Evolutionary conservation across 2,329 filamentous ascomycete genomes (phyloP).

Genomic region (Endoconidiophora polonica): DNA sequence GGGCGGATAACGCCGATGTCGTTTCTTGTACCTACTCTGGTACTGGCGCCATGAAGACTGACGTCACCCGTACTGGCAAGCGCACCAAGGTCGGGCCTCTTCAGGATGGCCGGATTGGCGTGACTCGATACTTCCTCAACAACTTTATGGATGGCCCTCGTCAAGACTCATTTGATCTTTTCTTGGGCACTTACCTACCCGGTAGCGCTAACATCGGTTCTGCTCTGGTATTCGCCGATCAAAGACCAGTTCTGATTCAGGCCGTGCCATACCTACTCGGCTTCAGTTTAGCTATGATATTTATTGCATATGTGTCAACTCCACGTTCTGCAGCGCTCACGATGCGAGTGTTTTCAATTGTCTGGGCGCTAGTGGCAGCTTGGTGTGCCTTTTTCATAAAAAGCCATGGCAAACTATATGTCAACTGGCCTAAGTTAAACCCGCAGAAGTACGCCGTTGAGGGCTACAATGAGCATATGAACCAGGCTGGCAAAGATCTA

Average conservation of each 20-base stretch:
- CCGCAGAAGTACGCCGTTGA: conserved; percentile 74
- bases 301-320: conserved; percentile 57
- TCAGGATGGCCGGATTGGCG: conserved; percentile 73
- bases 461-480: conserved; percentile 73
- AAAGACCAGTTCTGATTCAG: conserved; percentile 73
- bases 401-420: conserved; percentile 79
- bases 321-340: conserved; percentile 66
- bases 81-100: conserved; percentile 72
- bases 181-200: conserved; percentile 73
- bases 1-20: conserved; percentile 96
- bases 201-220: conserved; percentile 53
- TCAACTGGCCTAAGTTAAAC: conserved; percentile 95
- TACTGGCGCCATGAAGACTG: conserved; percentile 93
- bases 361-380: conserved; percentile 54
- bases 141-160: conserved; percentile 89
- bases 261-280: conserved; percentile 82
- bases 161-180: conserved; percentile 91
- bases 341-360: conserved; percentile 61
- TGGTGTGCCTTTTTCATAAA: conserved; percentile 67
- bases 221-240: conserved; percentile 64
- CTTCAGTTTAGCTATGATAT: conserved; percentile 68
- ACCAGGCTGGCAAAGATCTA: conserved; percentile 65
- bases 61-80: conserved; percentile 85
- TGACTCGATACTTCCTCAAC: conserved; percentile 80
- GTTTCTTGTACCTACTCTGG: conserved; percentile 88